phyloP scores from a whole-genome alignment of 2,329 filamentous ascomycete species.

The Rugonectria rugulosa region DNA sequence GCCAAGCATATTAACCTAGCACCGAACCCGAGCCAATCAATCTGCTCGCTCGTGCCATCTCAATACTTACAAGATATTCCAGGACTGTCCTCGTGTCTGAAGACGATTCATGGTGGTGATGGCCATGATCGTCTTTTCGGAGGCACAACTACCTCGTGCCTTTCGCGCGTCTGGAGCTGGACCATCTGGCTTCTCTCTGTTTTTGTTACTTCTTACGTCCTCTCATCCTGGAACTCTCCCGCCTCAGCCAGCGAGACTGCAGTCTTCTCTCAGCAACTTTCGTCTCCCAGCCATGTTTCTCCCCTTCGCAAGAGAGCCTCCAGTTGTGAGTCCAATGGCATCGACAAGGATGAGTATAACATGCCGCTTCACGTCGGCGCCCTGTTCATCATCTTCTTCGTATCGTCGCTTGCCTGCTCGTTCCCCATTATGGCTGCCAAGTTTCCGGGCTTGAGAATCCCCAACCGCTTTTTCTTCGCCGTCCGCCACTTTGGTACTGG shows the following conservation, averaged over 20 bases:
- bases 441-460: conserved; percentile 62
- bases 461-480: conserved; percentile 61
- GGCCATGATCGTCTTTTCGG: conserved; percentile 46
- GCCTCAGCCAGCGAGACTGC: conserved; percentile 5
- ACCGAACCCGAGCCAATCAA: conserved; percentile 1
- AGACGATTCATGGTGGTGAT: conserved; percentile 49
- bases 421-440: conserved; percentile 63
- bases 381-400: conserved; percentile 57
- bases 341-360: conserved; percentile 56
- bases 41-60: conserved; percentile 1
- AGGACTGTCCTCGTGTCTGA: conserved; percentile 44
- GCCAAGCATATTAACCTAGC: not conserved
- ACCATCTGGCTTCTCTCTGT: conserved; percentile 52
- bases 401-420: conserved; percentile 57
- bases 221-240: conserved; percentile 35
- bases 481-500: conserved; percentile 79
- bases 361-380: conserved; percentile 65
- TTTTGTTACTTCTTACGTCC: conserved; percentile 45
- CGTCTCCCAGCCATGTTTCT: conserved; percentile 21
- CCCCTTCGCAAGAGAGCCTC: conserved; percentile 35
- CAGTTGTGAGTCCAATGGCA: conserved; percentile 41
- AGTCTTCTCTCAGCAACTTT: conserved; percentile 10
- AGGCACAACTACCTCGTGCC: conserved; percentile 40
- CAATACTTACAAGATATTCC: conserved; percentile 5
- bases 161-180: conserved; percentile 50